Evolutionary conservation across 345 rosid species (phyloP).

Genomic region (Leavenworthia alabamica): DNA sequence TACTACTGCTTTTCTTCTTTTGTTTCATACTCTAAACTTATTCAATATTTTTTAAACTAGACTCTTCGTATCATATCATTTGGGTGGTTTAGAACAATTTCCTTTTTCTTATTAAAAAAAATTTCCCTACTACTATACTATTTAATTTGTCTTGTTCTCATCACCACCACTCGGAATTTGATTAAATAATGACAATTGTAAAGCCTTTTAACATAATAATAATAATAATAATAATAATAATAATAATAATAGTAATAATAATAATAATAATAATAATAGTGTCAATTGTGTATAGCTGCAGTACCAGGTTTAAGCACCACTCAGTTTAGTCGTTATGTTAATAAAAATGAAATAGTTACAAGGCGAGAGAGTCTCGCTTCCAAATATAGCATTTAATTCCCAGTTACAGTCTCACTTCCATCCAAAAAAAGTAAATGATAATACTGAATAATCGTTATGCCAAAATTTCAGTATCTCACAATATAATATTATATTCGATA

Average conservation of each 20-base stretch:
- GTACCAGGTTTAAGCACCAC: background rate
- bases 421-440: conserved; percentile 20
- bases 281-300: too few relatives aligned
- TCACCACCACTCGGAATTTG: background rate
- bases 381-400: conserved; percentile 26
- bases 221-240: too few relatives aligned
- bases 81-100: background rate
- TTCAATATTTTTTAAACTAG: background rate
- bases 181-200: background rate
- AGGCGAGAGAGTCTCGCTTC: conserved; percentile 15
- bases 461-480: conserved; percentile 27
- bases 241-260: too few relatives aligned
- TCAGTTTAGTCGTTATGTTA: background rate
- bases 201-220: too few relatives aligned
- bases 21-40: background rate
- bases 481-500: too few relatives aligned
- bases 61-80: background rate
- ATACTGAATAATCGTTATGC: conserved; percentile 23
- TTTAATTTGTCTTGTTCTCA: background rate
- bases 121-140: too few relatives aligned
- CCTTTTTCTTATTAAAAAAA: too few relatives aligned
- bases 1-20: background rate
- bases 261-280: too few relatives aligned
- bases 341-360: conserved; percentile 8
- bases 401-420: conserved; percentile 17